A percentile compares a stretch with the other conserved stretches of the same genome.
Conservation (phyloP, 2,329 filamentous ascomycete species). For the Escovopsis sp. region DNA sequence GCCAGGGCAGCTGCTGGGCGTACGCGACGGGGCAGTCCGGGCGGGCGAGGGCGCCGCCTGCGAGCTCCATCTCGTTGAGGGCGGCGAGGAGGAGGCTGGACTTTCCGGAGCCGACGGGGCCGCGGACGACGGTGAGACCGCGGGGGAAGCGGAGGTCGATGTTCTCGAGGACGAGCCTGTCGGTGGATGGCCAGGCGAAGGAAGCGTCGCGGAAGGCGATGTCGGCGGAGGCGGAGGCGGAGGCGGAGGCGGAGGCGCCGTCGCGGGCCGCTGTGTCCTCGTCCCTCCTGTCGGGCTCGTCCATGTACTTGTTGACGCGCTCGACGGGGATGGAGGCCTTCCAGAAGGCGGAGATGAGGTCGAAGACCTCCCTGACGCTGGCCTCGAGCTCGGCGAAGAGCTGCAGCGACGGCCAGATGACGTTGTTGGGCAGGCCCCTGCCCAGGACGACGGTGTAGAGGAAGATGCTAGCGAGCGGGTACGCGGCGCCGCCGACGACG, state of each 20-base stretch:
- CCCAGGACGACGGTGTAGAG: conserved; percentile 63
- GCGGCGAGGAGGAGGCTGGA: conserved; percentile 44
- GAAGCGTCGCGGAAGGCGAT: conserved; percentile 48
- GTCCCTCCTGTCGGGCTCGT: conserved; percentile 65
- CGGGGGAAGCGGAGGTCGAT: conserved; percentile 31
- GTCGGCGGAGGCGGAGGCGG: conserved; percentile 17
- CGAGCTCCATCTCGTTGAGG: conserved; percentile 52
- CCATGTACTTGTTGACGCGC: conserved; percentile 77
- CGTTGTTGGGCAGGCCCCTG: conserved; percentile 55
- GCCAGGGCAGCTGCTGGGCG: conserved; percentile 47
- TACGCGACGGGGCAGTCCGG: conserved; percentile 38
- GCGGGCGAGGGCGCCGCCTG: conserved; percentile 31
- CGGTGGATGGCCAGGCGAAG: conserved; percentile 66
- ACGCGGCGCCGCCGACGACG: conserved; percentile 54
- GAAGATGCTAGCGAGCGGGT: conserved; percentile 69
- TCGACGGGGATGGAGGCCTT: conserved; percentile 73
- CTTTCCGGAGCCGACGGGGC: conserved; percentile 47
- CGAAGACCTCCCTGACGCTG: conserved; percentile 60
- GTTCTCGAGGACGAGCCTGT: conserved; percentile 33
- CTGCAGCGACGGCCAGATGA: conserved; percentile 76
- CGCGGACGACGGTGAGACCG: conserved; percentile 41
- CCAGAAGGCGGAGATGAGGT: conserved; percentile 59
- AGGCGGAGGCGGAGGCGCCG: conserved; percentile 14
- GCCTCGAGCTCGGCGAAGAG: conserved; percentile 63
- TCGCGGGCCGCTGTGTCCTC: conserved; percentile 6